Evolutionary conservation across 2,329 filamentous ascomycete genomes (phyloP).

Genomic region (Penicillium polonicum): DNA sequence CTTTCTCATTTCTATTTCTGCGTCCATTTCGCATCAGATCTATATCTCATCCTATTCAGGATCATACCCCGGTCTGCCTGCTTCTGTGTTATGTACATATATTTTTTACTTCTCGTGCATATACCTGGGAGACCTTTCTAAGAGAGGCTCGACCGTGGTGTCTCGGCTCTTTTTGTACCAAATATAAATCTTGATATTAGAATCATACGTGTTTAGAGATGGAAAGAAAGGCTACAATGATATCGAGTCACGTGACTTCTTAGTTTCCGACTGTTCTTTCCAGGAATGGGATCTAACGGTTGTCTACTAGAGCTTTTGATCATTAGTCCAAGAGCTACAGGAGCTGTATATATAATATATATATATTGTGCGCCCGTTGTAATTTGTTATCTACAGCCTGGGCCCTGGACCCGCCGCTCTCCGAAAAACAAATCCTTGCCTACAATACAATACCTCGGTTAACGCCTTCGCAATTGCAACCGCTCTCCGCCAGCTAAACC

Average conservation of each 20-base stretch:
- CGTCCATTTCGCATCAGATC: constrained; percentile 9
- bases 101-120: constrained; percentile 26
- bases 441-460: constrained; percentile 24
- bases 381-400: not conserved
- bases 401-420: not conserved
- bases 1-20: constrained; percentile 14
- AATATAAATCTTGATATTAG: not conserved
- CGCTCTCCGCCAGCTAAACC: not conserved
- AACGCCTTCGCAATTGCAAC: constrained; percentile 10
- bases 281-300: constrained; percentile 1
- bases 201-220: not conserved
- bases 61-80: constrained; percentile 23
- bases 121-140: constrained; percentile 19
- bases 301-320: constrained; percentile 1
- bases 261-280: constrained; percentile 16
- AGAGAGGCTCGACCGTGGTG: not conserved
- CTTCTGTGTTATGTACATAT: constrained; percentile 36
- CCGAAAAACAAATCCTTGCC: constrained; percentile 20
- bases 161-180: not conserved
- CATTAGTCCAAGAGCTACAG: not conserved
- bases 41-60: constrained; percentile 12
- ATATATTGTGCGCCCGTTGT: not conserved
- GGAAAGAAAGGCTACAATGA: not conserved
- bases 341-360: not conserved
- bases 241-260: constrained; percentile 22